Percentiles rank a stretch among this genome's conserved stretches.
Evolutionary conservation across 1,284 basidiomycete genomes (phyloP).

Genomic region (Heterobasidion occidentale): DNA sequence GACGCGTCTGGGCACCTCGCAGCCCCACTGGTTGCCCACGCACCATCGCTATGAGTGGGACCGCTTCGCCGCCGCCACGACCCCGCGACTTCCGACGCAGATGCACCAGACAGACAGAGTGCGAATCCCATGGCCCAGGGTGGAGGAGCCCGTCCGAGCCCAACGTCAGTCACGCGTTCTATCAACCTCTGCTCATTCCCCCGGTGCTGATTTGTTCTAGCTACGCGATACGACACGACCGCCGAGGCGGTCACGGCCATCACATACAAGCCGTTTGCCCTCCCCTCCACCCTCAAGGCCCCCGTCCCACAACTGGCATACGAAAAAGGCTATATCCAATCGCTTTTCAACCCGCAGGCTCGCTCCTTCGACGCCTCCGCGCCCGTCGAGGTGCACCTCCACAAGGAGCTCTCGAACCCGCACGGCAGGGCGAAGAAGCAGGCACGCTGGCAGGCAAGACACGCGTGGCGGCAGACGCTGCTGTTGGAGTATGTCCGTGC

Average conservation of each 20-base stretch:
- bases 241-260: constrained; percentile 50
- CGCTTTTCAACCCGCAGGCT: constrained; percentile 41
- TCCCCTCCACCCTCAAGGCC: constrained; percentile 29
- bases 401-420: constrained; percentile 68
- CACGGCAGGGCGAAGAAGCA: constrained; percentile 76
- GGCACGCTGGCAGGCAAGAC: constrained; percentile 57
- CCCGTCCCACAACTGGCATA: constrained; percentile 34
- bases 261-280: constrained; percentile 56
- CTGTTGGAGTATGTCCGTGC: constrained; percentile 43
- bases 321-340: constrained; percentile 52
- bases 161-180: constrained; percentile 32
- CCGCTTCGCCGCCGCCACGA: constrained; percentile 57
- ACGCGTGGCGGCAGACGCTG: constrained; percentile 36
- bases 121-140: constrained; percentile 62
- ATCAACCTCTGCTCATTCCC: not conserved
- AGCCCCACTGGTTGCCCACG: constrained; percentile 47
- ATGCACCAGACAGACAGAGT: constrained; percentile 28
- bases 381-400: constrained; percentile 58
- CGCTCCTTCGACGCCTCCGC: constrained; percentile 37
- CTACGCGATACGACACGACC: constrained; percentile 44
- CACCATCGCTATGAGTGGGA: constrained; percentile 52
- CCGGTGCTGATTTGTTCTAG: not conserved
- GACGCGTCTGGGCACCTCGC: constrained; percentile 51
- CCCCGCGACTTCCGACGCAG: constrained; percentile 45
- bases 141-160: constrained; percentile 30